Conservation (phyloP, 2,329 filamentous ascomycete genomes). For the Verticillium nonalfalfae region DNA sequence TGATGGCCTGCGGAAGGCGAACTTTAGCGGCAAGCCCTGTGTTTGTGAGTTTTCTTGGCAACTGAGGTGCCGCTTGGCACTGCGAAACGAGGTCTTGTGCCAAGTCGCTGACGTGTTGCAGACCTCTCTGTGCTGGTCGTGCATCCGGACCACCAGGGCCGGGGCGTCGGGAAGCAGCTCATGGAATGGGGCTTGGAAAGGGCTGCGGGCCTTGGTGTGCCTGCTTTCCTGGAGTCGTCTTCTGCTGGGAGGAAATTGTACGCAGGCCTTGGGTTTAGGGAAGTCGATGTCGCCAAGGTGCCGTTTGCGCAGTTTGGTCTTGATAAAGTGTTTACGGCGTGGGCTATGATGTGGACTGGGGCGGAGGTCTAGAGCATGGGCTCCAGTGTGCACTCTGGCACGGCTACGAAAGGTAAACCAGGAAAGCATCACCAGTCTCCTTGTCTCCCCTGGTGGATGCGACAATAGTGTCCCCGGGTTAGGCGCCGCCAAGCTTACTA, state of each 20-base stretch:
- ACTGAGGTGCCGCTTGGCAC: too few species aligned
- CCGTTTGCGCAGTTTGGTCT: conserved; percentile 7
- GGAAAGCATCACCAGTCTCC: too few species aligned
- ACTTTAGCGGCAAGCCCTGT: conserved; percentile 23
- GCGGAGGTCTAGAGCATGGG: too few species aligned
- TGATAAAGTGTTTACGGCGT: conserved; percentile 2
- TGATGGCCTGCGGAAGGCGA: conserved; percentile 18
- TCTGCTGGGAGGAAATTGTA: conserved; percentile 23
- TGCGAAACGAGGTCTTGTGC: too few species aligned
- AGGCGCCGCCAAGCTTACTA: too few species aligned
- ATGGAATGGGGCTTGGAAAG: conserved; percentile 25
- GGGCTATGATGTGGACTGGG: conserved; percentile 8
- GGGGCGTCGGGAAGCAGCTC: conserved; percentile 26
- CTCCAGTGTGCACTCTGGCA: too few species aligned
- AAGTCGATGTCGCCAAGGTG: conserved; percentile 13
- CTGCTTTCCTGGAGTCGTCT: conserved; percentile 29
- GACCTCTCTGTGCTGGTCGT: conserved; percentile 31
- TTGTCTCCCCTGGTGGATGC: too few species aligned
- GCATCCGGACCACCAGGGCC: conserved; percentile 26
- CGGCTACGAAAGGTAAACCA: too few species aligned
- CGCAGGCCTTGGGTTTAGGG: conserved; percentile 26
- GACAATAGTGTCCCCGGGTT: too few species aligned
- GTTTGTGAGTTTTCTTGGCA: conserved; percentile 22
- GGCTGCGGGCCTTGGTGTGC: conserved; percentile 27
- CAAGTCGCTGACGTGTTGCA: conserved; percentile 8